Percentiles rank a stretch among this genome's conserved stretches.
These are phyloP conservation scores for Trypanosoma brucei DNA, from an alignment of 208 protist species.

Conservation along the genomic window DNA sequence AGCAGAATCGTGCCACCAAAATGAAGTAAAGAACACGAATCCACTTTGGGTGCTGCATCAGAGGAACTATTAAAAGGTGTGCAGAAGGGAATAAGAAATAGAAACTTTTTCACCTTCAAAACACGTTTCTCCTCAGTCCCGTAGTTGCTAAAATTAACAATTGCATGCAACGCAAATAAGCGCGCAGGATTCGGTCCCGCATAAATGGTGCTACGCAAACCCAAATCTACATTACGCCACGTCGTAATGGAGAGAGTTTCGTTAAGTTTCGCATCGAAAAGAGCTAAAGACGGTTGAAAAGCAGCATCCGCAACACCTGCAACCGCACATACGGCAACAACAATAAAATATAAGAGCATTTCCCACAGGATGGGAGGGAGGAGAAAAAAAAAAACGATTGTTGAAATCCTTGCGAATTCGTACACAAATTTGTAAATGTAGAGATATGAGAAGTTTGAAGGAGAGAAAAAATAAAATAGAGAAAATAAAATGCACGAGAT, in stretches of 20 bases:
- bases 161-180: slow-evolving; percentile 20
- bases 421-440: too few relatives aligned
- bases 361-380: too few relatives aligned
- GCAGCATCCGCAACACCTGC: slow-evolving; percentile 1
- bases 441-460: too few relatives aligned
- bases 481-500: too few relatives aligned
- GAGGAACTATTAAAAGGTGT: not conserved
- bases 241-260: slow-evolving; percentile 7
- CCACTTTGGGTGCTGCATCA: not conserved
- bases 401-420: too few relatives aligned
- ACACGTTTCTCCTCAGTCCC: not conserved
- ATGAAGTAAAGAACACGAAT: slow-evolving; percentile 14
- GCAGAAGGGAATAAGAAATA: slow-evolving; percentile 21
- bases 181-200: slow-evolving; percentile 11
- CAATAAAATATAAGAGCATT: not conserved
- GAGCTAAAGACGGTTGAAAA: slow-evolving; percentile 13
- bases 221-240: slow-evolving; percentile 26
- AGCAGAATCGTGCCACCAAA: slow-evolving; percentile 16
- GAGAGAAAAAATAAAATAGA: too few relatives aligned
- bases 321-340: not conserved
- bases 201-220: slow-evolving; percentile 8
- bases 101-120: slow-evolving; percentile 3
- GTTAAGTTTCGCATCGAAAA: slow-evolving; percentile 9
- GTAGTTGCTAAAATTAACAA: not conserved
- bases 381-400: too few relatives aligned